phyloP scores from a whole-genome alignment of 164 flowering plant species.

The Aristolochia contorta region DNA sequence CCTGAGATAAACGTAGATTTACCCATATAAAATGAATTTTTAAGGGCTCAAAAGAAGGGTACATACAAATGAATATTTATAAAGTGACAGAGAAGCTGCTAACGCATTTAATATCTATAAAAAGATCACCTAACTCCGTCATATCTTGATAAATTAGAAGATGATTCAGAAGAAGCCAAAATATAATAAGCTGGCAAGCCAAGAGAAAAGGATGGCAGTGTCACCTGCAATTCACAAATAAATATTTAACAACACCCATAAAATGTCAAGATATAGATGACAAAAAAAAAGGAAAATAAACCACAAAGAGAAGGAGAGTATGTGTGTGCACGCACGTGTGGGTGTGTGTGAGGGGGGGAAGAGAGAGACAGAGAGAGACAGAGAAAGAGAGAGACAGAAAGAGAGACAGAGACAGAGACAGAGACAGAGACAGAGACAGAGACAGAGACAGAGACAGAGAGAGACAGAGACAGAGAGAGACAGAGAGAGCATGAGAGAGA shows the following conservation, averaged over 20 bases:
- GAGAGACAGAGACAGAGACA: not conserved
- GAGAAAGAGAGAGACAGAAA: not conserved
- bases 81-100: not conserved
- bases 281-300: too few relatives aligned
- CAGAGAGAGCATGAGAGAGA: too few relatives aligned
- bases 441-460: not conserved
- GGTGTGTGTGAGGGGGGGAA: too few relatives aligned
- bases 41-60: not conserved
- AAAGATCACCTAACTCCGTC: constrained; percentile 86
- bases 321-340: too few relatives aligned
- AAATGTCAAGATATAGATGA: not conserved
- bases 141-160: constrained; percentile 92
- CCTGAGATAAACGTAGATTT: constrained; percentile 19
- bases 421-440: not conserved
- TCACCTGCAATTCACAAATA: constrained; percentile 43
- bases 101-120: constrained; percentile 1
- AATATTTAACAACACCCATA: not conserved
- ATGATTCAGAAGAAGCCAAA: constrained; percentile 87
- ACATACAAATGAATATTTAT: not conserved
- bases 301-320: too few relatives aligned
- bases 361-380: not conserved
- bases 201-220: constrained; percentile 90
- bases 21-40: not conserved
- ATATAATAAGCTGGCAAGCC: constrained; percentile 95
- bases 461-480: not conserved